A percentile compares a stretch with the other conserved stretches of the same genome.
Conservation (phyloP, 768 basidiomycete species). For the Boletus tylopilopsis region DNA sequence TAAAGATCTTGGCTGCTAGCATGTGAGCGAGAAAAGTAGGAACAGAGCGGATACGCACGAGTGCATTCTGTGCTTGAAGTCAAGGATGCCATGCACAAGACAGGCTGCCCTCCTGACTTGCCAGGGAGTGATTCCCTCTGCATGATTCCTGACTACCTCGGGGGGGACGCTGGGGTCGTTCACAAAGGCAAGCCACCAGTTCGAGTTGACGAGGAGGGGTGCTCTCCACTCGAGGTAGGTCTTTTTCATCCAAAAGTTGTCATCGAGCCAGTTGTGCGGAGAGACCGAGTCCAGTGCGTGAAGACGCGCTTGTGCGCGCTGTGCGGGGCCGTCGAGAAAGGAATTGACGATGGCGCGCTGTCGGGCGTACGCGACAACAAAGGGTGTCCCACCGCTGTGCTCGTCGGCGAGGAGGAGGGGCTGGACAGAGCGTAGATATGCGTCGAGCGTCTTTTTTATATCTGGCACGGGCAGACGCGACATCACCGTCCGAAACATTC, state of each 20-base stretch:
- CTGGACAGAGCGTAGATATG: slow-evolving; percentile 72
- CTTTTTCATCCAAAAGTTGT: slow-evolving; percentile 87
- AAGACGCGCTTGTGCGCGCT: slow-evolving; percentile 20
- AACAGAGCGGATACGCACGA: slow-evolving; percentile 42
- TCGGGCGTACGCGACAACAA: slow-evolving; percentile 25
- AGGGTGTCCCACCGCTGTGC: slow-evolving; percentile 48
- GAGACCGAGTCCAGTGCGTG: slow-evolving; percentile 78
- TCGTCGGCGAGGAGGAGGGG: slow-evolving; percentile 81
- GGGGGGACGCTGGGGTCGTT: slow-evolving; percentile 67
- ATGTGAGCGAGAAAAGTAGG: slow-evolving; percentile 5
- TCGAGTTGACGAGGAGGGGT: slow-evolving; percentile 85
- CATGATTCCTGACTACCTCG: slow-evolving; percentile 20
- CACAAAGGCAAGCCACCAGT: slow-evolving; percentile 91
- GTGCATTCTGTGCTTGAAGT: slow-evolving; percentile 65
- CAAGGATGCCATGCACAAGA: slow-evolving; percentile 66
- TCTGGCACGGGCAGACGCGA: slow-evolving; percentile 77
- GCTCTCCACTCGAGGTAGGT: slow-evolving; percentile 87
- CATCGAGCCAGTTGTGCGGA: slow-evolving; percentile 91
- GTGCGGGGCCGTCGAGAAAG: slow-evolving; percentile 9
- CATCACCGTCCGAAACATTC: slow-evolving; percentile 21
- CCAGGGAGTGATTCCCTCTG: slow-evolving; percentile 62
- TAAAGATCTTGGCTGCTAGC: slow-evolving; percentile 58
- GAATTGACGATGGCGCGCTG: slow-evolving; percentile 21
- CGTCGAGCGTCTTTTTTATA: slow-evolving; percentile 67
- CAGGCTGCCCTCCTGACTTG: slow-evolving; percentile 85